Evolutionary conservation across 495 filamentous ascomycete genomes (phyloP).

Genomic region (Penicillium desertorum): DNA sequence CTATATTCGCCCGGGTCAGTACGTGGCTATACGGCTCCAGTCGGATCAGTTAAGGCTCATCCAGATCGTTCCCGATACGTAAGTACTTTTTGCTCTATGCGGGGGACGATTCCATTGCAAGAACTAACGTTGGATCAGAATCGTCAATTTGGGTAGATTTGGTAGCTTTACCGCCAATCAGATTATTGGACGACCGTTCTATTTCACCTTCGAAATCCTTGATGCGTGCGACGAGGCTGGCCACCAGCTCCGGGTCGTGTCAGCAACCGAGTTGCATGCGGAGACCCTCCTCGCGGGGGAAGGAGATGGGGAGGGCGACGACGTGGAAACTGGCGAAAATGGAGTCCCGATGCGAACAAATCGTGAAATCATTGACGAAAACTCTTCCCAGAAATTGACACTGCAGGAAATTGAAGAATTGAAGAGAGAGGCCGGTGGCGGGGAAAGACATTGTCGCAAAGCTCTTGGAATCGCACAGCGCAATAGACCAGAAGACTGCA

Average conservation of each 20-base stretch:
- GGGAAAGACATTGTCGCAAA: constrained; percentile 88
- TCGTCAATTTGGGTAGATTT: constrained; percentile 83
- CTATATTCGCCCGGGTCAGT: constrained; percentile 61
- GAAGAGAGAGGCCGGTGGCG: constrained; percentile 73
- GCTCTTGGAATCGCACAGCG: constrained; percentile 78
- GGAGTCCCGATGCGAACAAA: constrained; percentile 73
- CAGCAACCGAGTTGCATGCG: constrained; percentile 76
- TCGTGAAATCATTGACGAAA: constrained; percentile 75
- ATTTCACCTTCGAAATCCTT: constrained; percentile 85
- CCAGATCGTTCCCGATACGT: constrained; percentile 75
- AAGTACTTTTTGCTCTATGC: constrained; percentile 40
- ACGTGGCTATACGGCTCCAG: constrained; percentile 64
- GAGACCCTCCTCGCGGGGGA: constrained; percentile 62
- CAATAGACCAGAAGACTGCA: constrained; percentile 87
- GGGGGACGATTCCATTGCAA: constrained; percentile 2
- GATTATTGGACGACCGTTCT: constrained; percentile 81
- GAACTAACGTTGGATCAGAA: constrained; percentile 51
- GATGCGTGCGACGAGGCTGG: constrained; percentile 60
- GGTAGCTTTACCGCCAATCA: constrained; percentile 83
- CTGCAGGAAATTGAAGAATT: constrained; percentile 87
- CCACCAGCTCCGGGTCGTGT: constrained; percentile 71
- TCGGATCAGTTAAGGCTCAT: constrained; percentile 63
- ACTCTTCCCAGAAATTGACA: constrained; percentile 75
- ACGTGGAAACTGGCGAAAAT: constrained; percentile 51
- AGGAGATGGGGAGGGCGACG: constrained; percentile 49